Percentiles rank a stretch among this genome's conserved stretches.
These are phyloP conservation scores for Trichoderma parareesei DNA, from an alignment of 495 filamentous ascomycete species.

Conservation along the genomic window DNA sequence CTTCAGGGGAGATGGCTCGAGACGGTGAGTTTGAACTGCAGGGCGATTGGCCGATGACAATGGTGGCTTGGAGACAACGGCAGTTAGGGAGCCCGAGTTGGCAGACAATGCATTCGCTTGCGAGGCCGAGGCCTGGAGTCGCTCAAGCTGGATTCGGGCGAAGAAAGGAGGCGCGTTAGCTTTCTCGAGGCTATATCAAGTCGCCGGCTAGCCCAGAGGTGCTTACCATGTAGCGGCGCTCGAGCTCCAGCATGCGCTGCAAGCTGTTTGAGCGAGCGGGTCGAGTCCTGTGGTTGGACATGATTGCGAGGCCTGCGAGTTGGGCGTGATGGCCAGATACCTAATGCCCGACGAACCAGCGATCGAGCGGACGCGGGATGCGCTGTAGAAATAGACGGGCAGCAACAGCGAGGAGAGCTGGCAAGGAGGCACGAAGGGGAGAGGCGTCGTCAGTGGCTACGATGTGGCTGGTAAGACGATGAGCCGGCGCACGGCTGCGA, in stretches of 20 bases:
- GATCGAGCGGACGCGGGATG: neutral
- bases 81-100: neutral
- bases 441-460: neutral
- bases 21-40: neutral
- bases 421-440: neutral
- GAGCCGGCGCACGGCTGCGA: neutral
- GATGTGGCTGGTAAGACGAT: constrained; percentile 8
- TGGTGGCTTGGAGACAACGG: neutral
- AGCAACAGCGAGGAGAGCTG: neutral
- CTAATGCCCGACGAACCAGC: neutral
- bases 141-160: constrained; percentile 6
- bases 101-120: neutral
- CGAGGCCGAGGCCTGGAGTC: neutral
- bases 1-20: neutral
- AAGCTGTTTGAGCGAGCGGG: constrained; percentile 32
- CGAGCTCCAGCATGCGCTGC: constrained; percentile 43
- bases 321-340: neutral
- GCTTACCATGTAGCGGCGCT: constrained; percentile 45
- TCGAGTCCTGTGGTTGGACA: constrained; percentile 5
- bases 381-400: constrained; percentile 1
- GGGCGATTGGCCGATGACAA: neutral
- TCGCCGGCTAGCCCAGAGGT: neutral
- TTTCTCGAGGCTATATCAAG: neutral
- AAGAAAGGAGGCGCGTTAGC: neutral
- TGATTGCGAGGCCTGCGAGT: neutral